Evolutionary conservation across 805 yeast genomes (phyloP).

Genomic region (Ogataea kodamae): DNA sequence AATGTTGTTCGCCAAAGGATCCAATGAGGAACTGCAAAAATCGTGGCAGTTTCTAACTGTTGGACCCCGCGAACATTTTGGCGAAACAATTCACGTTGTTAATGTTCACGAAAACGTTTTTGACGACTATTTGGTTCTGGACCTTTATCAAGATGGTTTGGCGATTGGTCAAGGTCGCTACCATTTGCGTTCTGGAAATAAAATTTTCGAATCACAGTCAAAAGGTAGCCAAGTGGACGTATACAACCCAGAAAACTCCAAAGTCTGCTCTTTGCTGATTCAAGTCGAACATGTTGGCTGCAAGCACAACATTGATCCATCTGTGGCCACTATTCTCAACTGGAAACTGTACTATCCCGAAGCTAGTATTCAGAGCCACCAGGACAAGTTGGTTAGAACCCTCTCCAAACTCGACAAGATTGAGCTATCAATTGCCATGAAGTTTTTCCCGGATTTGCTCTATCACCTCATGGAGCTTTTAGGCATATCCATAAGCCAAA

Average conservation of each 20-base stretch:
- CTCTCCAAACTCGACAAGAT: conserved; percentile 51
- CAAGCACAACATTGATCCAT: conserved; percentile 52
- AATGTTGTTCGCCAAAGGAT: conserved; percentile 61
- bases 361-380: conserved; percentile 36
- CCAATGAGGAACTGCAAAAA: conserved; percentile 50
- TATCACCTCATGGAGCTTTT: conserved; percentile 36
- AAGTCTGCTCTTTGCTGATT: conserved; percentile 45
- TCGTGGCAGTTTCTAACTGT: conserved; percentile 75
- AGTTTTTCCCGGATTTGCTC: conserved; percentile 58
- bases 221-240: conserved; percentile 45
- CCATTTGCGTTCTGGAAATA: conserved; percentile 30
- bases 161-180: conserved; percentile 57
- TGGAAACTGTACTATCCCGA: conserved; percentile 48
- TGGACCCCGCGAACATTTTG: conserved; percentile 63
- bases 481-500: conserved; percentile 22
- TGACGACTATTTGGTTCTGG: conserved; percentile 53
- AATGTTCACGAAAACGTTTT: conserved; percentile 49
- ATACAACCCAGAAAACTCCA: conserved; percentile 37
- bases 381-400: conserved; percentile 44
- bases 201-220: conserved; percentile 37
- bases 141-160: conserved; percentile 61
- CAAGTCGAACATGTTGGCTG: conserved; percentile 68
- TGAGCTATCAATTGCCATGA: conserved; percentile 51
- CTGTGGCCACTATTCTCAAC: conserved; percentile 51
- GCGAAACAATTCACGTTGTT: conserved; percentile 64